phyloP scores from a whole-genome alignment of 768 basidiomycete genomes.

The Mycena epipterygia region DNA sequence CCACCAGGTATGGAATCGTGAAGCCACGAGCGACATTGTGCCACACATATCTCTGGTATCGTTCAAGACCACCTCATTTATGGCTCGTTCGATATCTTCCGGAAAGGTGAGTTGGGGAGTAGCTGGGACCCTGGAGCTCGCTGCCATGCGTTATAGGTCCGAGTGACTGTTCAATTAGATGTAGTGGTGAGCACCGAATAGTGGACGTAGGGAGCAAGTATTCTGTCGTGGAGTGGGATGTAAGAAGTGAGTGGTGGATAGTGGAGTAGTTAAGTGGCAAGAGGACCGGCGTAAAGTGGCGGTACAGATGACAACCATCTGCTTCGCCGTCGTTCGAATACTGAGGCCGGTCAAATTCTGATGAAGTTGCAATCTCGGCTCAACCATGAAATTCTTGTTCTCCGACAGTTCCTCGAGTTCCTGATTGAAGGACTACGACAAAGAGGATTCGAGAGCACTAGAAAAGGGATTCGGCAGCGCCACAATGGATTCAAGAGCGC shows the following conservation, averaged over 20 bases:
- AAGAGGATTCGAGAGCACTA: neutral
- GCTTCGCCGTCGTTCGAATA: neutral
- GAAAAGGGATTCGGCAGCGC: neutral
- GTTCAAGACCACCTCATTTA: neutral
- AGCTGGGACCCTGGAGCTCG: neutral
- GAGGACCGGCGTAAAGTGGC: too few relatives aligned
- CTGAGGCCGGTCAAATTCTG: neutral
- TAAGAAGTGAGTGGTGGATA: neutral
- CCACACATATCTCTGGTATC: slow-evolving; percentile 4
- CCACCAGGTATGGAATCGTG: slow-evolving; percentile 4
- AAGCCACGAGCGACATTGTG: slow-evolving; percentile 13
- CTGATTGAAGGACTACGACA: neutral
- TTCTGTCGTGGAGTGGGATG: neutral
- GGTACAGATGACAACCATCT: neutral
- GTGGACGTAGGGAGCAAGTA: too few relatives aligned
- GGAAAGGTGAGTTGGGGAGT: neutral
- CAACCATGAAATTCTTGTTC: too few relatives aligned
- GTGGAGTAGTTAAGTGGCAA: neutral
- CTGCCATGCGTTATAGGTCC: neutral
- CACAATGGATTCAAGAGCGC: neutral
- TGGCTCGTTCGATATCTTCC: slow-evolving; percentile 9
- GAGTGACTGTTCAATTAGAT: too few relatives aligned
- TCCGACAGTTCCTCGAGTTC: neutral
- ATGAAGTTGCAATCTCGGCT: neutral
- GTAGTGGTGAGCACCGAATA: too few relatives aligned